phyloP scores from a whole-genome alignment of 768 basidiomycete genomes.

The Tricholoma flavovirens region DNA sequence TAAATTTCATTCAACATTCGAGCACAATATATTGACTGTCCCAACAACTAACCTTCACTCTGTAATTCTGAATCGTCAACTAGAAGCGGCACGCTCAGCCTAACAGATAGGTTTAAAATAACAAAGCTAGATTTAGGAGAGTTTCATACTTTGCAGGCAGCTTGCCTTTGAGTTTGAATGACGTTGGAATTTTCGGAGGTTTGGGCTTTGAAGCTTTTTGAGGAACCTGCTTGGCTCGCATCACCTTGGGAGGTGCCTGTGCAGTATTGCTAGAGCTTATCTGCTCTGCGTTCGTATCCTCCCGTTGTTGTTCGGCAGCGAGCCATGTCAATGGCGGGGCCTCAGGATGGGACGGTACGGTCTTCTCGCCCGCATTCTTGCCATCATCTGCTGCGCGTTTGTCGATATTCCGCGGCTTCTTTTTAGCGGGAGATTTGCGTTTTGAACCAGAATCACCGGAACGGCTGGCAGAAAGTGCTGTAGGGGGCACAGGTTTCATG shows the following conservation, averaged over 20 bases:
- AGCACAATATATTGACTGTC: slow-evolving; percentile 6
- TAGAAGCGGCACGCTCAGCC: slow-evolving; percentile 30
- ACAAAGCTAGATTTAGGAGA: neutral
- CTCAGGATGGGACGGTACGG: slow-evolving; percentile 27
- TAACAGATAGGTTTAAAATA: slow-evolving; percentile 11
- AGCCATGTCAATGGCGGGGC: slow-evolving; percentile 38
- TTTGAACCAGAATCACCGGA: slow-evolving; percentile 36
- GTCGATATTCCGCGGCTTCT: slow-evolving; percentile 49
- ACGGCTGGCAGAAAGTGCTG: slow-evolving; percentile 21
- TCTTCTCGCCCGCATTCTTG: slow-evolving; percentile 43
- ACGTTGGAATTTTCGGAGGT: slow-evolving; percentile 36
- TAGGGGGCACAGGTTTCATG: slow-evolving; percentile 26
- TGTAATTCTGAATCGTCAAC: slow-evolving; percentile 46
- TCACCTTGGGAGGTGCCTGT: slow-evolving; percentile 28
- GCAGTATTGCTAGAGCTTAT: slow-evolving; percentile 15
- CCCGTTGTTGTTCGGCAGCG: slow-evolving; percentile 31
- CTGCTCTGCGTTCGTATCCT: slow-evolving; percentile 28
- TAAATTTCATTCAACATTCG: slow-evolving; percentile 3
- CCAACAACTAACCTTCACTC: slow-evolving; percentile 51
- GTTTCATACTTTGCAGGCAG: slow-evolving; percentile 25
- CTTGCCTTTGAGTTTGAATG: slow-evolving; percentile 31
- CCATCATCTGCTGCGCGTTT: slow-evolving; percentile 39
- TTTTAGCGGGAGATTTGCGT: slow-evolving; percentile 44
- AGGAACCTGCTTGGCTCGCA: slow-evolving; percentile 38
- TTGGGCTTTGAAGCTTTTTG: neutral